A percentile compares a stretch with the other conserved stretches of the same genome.
These are phyloP conservation scores for Psophocarpus tetragonolobus DNA, from an alignment of 306 rosid species.

Conservation along the genomic window DNA sequence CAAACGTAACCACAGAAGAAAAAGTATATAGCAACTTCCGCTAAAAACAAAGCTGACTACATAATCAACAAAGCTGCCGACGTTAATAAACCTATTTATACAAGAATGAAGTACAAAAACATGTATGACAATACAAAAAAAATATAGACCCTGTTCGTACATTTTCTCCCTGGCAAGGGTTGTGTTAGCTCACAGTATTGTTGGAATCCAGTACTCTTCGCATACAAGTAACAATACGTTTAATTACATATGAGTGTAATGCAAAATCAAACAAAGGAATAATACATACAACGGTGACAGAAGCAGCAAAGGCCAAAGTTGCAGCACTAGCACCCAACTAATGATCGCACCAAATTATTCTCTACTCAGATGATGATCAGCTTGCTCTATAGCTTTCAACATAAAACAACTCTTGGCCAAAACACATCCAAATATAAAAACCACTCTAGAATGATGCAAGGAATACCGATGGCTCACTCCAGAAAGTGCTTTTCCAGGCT, in stretches of 20 bases:
- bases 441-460: constrained; percentile 42
- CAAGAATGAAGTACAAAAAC: constrained; percentile 28
- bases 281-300: constrained; percentile 58
- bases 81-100: constrained; percentile 29
- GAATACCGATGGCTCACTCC: constrained; percentile 38
- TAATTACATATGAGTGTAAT: constrained; percentile 54
- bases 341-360: constrained; percentile 37
- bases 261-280: constrained; percentile 49
- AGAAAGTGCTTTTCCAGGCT: constrained; percentile 34
- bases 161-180: constrained; percentile 39
- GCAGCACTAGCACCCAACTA: constrained; percentile 43
- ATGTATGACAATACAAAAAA: not conserved
- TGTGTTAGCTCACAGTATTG: constrained; percentile 38
- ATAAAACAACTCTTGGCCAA: constrained; percentile 50
- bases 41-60: not conserved
- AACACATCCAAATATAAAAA: constrained; percentile 42
- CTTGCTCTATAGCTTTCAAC: constrained; percentile 50
- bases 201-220: constrained; percentile 24
- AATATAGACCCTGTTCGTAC: constrained; percentile 20
- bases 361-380: constrained; percentile 45
- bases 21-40: not conserved
- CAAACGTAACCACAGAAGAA: not conserved
- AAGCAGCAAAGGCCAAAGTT: constrained; percentile 39
- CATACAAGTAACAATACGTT: constrained; percentile 23
- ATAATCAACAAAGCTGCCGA: no score